Evolutionary conservation across 306 rosid species (phyloP), one percentile per base, ranked within the genome.

Genomic region (Quercus parvula): DNA sequence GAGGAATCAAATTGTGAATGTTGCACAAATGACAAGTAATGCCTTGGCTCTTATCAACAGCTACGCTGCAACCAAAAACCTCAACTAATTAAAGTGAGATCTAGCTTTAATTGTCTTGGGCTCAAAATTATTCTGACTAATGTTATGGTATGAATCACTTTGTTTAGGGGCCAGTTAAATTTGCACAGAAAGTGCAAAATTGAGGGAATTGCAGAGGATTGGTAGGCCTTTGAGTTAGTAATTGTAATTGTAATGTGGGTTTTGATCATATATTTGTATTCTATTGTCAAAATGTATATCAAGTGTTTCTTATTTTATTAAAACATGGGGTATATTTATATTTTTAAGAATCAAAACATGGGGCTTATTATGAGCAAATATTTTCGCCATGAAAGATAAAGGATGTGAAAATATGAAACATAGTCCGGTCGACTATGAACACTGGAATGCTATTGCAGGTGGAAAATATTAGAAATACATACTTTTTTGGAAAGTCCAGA

Each of bases 31-130:
- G 63, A 84, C 85, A 2, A 87, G 88, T 66, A 80, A 79, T 80
- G 78, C 87, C 13, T 76, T 87, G 70, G 90, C 90, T 6, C 88
- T 84, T 14, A 72, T 87, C 70, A 87, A 82, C 67, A 71, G n/a
- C 30, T 85, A 82, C n/a, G 82, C 85, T 33, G 84, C 87, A 8
- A 8, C 77, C 63, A 17, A 71, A 55, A 30, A 15, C 71, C 38
- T 31, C 15, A 49, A 10, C 71, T 64, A 5, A 33, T 33, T 33
- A 56, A 56, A 17, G 9, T 56, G 22, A 56, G 61, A 5, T 35
- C 22, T 68, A 15, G 73, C 41, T 31, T 18, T 6, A 64, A 15
- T 64, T 64, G 9, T 64, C 71, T 31, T 56, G 61, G 61, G n/a
- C 3, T 56, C 61, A 56, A 56, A n/a, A n/a, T n/a, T 49, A 49